Conservation (phyloP, 1,284 basidiomycete species). For the Baeospora myosura region DNA sequence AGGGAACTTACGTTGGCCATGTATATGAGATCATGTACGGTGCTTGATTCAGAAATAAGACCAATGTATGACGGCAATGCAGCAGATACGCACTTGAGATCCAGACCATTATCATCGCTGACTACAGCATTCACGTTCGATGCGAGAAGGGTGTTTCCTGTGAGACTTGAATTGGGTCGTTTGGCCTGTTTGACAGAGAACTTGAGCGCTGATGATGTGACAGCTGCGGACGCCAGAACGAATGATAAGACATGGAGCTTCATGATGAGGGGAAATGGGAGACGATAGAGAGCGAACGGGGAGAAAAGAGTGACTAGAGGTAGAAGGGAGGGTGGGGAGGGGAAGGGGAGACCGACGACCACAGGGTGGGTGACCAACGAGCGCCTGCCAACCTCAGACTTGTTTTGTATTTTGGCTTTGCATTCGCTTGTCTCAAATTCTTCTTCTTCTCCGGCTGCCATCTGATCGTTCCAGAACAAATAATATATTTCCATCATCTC, state of each 20-base stretch:
- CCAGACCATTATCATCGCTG: constrained; percentile 25
- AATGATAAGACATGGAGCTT: constrained; percentile 22
- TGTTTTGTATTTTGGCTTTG: too few species aligned
- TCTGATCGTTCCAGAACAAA: too few species aligned
- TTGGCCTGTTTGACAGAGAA: constrained; percentile 34
- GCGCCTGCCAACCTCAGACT: too few species aligned
- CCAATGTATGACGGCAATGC: neutral
- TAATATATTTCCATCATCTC: too few species aligned
- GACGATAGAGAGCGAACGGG: constrained; percentile 12
- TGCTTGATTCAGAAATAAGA: constrained; percentile 23
- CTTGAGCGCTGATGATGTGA: too few species aligned
- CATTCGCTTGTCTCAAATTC: too few species aligned
- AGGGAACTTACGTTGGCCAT: constrained; percentile 54
- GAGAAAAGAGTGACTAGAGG: constrained; percentile 16
- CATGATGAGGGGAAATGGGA: constrained; percentile 20
- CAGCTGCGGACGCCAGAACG: constrained; percentile 24
- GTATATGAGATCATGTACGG: constrained; percentile 68
- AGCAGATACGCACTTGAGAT: constrained; percentile 31
- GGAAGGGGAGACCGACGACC: constrained; percentile 12
- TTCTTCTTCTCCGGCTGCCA: too few species aligned
- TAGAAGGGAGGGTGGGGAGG: constrained; percentile 10
- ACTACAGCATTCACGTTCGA: constrained; percentile 18
- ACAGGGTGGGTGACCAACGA: too few species aligned
- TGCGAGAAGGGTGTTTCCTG: constrained; percentile 24
- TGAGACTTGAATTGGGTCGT: constrained; percentile 20